Evolutionary conservation across 306 rosid genomes (phyloP), one percentile per base, ranked within the genome.

Genomic region (Lathyrus oleraceus): DNA sequence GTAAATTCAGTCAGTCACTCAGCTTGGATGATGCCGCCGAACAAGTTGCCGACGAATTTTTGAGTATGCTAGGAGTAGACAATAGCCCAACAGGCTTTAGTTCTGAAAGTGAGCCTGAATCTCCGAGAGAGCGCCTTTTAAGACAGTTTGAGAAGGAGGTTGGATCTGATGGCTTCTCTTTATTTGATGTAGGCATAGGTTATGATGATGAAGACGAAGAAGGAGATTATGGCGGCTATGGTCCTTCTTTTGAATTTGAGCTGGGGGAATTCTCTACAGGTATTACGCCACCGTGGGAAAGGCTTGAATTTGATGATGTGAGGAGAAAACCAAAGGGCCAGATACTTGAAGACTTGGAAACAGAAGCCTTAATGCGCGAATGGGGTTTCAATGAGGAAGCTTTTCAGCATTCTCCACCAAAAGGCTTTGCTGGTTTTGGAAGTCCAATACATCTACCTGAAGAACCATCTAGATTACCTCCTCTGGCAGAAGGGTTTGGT

Each of bases 71-170:
- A 32, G 92, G 85, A 16, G 40, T 79, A 49, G 96, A 87, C 76
- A 69, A 73, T 60, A 87, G 92, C 80, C 89, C 90, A 65, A 63
- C 59, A 61, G 68, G 72, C 16, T 70, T 83, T 82, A 87, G 88
- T 81, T 87, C 86, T 66, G 95, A 77, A 77, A 86, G 86, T 35
- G 98, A 88, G 65, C 74, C 81, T 0, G 92, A 90, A 75, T 94
- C 98, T 59, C 98, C 98, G 14, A 88, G 99, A 85, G 99, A 85
- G 84, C 86, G 77, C 53, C 87, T 94, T 71, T 79, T 94, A 40
- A 83, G 89, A 78, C 87, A 91, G 75, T 94, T 94, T 71, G 96
- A 91, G 84, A 77, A 82, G 85, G 99, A 94, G 17, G 58, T 86
- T 25, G 72, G 62, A 10, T 86, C 97, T 10, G 89, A 78, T 27